Evolutionary conservation across 768 basidiomycete genomes (phyloP).

Genomic region (Psilocybe azurescens): DNA sequence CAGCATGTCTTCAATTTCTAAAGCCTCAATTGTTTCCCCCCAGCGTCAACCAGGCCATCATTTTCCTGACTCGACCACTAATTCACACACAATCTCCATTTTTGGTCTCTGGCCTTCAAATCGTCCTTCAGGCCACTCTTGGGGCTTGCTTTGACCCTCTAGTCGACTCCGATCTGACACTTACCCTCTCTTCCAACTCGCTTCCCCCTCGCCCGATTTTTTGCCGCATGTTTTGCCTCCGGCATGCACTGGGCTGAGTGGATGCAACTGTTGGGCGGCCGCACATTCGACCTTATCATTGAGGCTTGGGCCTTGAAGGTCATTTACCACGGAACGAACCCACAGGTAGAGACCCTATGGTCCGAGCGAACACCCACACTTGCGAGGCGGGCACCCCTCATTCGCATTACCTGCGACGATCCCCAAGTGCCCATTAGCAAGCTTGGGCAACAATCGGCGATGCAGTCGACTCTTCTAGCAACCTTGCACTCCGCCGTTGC

Average conservation of each 20-base stretch:
- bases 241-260: constrained; percentile 41
- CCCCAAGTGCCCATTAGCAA: constrained; percentile 33
- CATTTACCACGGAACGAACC: constrained; percentile 30
- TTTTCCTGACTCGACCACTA: constrained; percentile 43
- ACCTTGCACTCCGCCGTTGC: constrained; percentile 16
- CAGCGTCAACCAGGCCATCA: constrained; percentile 36
- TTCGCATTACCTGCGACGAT: constrained; percentile 23
- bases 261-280: constrained; percentile 38
- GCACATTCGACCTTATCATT: constrained; percentile 41
- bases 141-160: constrained; percentile 23
- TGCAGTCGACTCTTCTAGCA: constrained; percentile 17
- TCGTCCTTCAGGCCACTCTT: constrained; percentile 38
- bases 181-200: constrained; percentile 30
- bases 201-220: constrained; percentile 41
- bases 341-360: constrained; percentile 34
- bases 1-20: constrained; percentile 14
- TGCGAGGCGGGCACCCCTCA: constrained; percentile 28
- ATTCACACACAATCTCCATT: constrained; percentile 27
- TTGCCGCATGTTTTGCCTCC: constrained; percentile 38
- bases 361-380: constrained; percentile 16
- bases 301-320: constrained; percentile 32
- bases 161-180: constrained; percentile 25
- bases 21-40: constrained; percentile 18
- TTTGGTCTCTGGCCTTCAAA: constrained; percentile 30
- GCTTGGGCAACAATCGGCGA: constrained; percentile 20